Evolutionary conservation across 768 basidiomycete genomes (phyloP).

Genomic region (Artomyces pyxidatus): DNA sequence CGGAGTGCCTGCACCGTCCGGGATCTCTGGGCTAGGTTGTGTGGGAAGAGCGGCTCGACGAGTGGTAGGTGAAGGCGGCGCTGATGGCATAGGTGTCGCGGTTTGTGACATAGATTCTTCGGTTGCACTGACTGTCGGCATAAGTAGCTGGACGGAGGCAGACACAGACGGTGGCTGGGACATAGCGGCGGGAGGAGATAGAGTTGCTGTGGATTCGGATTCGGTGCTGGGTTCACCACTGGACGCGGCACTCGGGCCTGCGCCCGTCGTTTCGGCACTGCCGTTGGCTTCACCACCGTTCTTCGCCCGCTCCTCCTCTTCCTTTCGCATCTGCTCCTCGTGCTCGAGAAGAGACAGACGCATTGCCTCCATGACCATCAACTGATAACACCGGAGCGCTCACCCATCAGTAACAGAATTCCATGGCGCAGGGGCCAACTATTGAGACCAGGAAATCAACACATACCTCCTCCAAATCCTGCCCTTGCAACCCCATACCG

Average conservation of each 20-base stretch:
- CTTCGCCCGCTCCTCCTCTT: conserved; percentile 61
- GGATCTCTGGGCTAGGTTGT: not conserved
- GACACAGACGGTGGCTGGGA: not conserved
- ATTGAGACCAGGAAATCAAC: no score
- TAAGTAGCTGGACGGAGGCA: no score
- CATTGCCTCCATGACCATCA: conserved; percentile 99
- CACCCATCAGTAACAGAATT: not conserved
- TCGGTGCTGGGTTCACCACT: not conserved
- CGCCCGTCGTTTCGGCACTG: conserved; percentile 3
- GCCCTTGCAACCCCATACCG: conserved; percentile 65
- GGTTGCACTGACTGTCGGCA: no score
- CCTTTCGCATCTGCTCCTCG: conserved; percentile 82
- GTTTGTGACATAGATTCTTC: no score
- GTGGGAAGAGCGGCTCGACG: not conserved
- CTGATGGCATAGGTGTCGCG: not conserved
- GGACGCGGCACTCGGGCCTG: not conserved
- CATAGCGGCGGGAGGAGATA: no score
- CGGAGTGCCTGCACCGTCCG: not conserved
- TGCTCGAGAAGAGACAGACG: conserved; percentile 89
- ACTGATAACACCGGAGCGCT: conserved; percentile 31
- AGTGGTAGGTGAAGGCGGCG: not conserved
- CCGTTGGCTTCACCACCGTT: conserved; percentile 30
- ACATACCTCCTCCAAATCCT: conserved; percentile 86
- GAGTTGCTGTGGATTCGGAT: no score
- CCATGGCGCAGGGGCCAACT: no score